Evolutionary conservation across 2,329 filamentous ascomycete genomes (phyloP), one percentile per base, ranked within the genome.

Genomic region (Xylariaceae sp.): DNA sequence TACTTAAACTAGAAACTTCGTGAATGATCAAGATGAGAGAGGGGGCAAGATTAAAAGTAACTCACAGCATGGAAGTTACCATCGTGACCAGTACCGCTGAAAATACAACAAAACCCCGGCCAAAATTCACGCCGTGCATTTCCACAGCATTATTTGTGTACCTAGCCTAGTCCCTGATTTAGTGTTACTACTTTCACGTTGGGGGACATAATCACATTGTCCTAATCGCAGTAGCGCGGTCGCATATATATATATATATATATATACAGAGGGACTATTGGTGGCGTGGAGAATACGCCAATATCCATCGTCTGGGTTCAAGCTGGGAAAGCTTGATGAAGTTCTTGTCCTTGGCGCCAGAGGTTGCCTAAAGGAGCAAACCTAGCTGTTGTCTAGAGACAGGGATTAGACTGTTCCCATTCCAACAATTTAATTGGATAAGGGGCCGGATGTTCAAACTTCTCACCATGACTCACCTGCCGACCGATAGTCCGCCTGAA

Each of bases 391-490:
- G n/a, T n/a, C 48, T 50, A 42, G 30, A 42, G 48, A 43, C 33
- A 26, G 37, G 13, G 48, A 35, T 39, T 42, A 35, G 33, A 44
- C 24, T 10, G 23, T 32, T 44, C 33, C 16, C 33, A 15, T 50
- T 42, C 29, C 15, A 32, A 15, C n/a, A n/a, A 50, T 13, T 29
- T 48, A 42, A 55, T 55, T 48, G 55, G 50, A 6, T n/a, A 20
- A 16, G 39, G 8, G 15, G 6, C 33, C 30, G 44, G 26, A 29
- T 47, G n/a, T 46, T 11, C 41, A 39, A 29, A 44, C 29, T 48
- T 44, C 44, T 55, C 52, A 45, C 40, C 40, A 49, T 58, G 56
- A 58, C 52, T 58, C 56, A 55, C 48, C 41, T 39, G 33, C 47
- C 55, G 39, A 47, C 29, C 29, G 35, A 56, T 52, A 20, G 16